These are phyloP conservation scores for Phalaenopsis aphrodite DNA, from an alignment of 106 monocot species.

Conservation along the genomic window DNA sequence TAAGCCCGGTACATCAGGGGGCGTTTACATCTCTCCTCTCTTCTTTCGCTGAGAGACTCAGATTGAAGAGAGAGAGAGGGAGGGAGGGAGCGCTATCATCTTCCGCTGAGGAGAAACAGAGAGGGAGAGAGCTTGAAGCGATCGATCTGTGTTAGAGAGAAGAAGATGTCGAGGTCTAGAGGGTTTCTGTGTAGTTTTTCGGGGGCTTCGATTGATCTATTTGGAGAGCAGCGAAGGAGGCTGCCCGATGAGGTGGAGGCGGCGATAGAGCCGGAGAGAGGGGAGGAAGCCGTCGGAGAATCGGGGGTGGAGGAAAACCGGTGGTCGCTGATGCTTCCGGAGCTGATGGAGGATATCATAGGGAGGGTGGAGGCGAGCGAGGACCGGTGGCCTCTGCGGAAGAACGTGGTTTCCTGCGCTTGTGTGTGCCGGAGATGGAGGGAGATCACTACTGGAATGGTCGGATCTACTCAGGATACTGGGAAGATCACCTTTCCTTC, in stretches of 20 bases:
- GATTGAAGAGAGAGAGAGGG: not conserved
- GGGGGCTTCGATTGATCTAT: not conserved
- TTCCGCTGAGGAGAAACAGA: not conserved
- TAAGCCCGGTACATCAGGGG: not conserved
- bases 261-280: not conserved
- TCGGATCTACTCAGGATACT: constrained; percentile 39
- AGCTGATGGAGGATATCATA: constrained; percentile 79
- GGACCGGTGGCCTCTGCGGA: constrained; percentile 65
- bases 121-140: not conserved
- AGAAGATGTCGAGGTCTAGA: not conserved
- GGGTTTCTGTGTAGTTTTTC: constrained; percentile 1
- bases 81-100: not conserved
- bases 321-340: constrained; percentile 80
- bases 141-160: not conserved
- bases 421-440: constrained; percentile 78
- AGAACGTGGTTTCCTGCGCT: constrained; percentile 74
- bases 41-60: not conserved
- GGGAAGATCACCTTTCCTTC: constrained; percentile 91
- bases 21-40: not conserved
- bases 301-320: constrained; percentile 24
- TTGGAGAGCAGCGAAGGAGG: constrained; percentile 1
- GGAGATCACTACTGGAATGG: constrained; percentile 48
- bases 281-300: not conserved
- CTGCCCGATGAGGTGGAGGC: not conserved
- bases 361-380: constrained; percentile 60